phyloP scores from a whole-genome alignment of 1,139 yeast species.

The Tardiomyces depauwii region DNA sequence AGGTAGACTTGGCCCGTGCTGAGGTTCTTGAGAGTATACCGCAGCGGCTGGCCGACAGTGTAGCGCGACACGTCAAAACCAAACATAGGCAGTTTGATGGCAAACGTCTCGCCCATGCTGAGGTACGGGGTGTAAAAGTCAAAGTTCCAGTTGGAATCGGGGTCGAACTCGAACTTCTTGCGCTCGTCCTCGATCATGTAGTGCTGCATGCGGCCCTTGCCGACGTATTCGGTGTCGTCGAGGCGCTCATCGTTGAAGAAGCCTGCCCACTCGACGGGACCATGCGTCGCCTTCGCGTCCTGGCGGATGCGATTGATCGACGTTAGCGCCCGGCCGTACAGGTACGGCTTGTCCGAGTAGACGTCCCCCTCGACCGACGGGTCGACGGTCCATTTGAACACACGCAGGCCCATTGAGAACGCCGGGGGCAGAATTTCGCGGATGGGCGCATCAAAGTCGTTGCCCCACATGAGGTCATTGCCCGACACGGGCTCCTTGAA shows the following conservation, averaged over 20 bases:
- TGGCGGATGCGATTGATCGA: constrained; percentile 36
- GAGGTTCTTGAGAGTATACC: constrained; percentile 20
- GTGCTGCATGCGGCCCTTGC: constrained; percentile 21
- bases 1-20: constrained; percentile 15
- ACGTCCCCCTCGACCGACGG: constrained; percentile 56
- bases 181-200: constrained; percentile 24
- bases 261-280: constrained; percentile 1
- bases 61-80: constrained; percentile 32
- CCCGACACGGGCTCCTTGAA: constrained; percentile 36
- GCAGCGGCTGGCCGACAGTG: constrained; percentile 28
- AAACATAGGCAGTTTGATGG: constrained; percentile 35
- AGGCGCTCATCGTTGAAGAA: not conserved
- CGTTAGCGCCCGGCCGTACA: constrained; percentile 52
- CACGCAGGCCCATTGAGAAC: constrained; percentile 38
- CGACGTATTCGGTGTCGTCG: constrained; percentile 1
- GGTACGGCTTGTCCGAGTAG: constrained; percentile 44
- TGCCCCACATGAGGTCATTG: constrained; percentile 49
- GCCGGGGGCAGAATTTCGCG: constrained; percentile 53
- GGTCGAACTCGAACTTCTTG: constrained; percentile 20
- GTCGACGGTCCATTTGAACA: constrained; percentile 38
- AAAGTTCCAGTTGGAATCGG: constrained; percentile 26
- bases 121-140: constrained; percentile 36
- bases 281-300: not conserved
- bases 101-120: constrained; percentile 30
- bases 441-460: constrained; percentile 54